Evolutionary conservation across 805 yeast genomes (phyloP), one percentile per base, ranked within the genome.

Genomic region (Pichia cephalocereana): DNA sequence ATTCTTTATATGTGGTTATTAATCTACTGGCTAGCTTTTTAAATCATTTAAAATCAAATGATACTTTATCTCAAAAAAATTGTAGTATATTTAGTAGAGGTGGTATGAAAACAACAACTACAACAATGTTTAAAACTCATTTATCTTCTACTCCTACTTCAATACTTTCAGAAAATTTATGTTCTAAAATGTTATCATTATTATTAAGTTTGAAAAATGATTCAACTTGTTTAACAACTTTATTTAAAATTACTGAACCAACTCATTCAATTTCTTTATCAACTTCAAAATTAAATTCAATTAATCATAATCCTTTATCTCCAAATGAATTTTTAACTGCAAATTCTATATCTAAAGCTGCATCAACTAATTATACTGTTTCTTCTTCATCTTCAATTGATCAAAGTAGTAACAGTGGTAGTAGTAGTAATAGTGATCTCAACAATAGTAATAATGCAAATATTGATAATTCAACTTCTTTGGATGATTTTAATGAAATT

Each of bases 11-110:
- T 39, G 41, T 53, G 5, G 31, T 48, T 3, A 17, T 49, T 15
- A 34, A 32, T 7, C 19, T 44, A 46, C 68, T 49, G 63, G 64
- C 50, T 51, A 58, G 39, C 51, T 37, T 44, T n/a, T 23, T 49
- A 3, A 19, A 40, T 39, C 41, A 19, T 32, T 11, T 48, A 5
- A 47, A 43, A 30, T 40, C 36, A 18, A 39, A 30, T 6, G 47
- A 48, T 27, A 40, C 23, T 23, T 41, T 37, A 32, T 7, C 23
- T n/a, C 27, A 19, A 8, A 15, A 41, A 26, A 15, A 42, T 15
- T 28, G 30, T 15, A 23, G 27, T 23, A 18, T 41, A 10, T 48
- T 45, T 27, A 23, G 19, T 10, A 17, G n/a, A 12, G 17, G 8
- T 19, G 51, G 48, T 19, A 10, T 45, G 17, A 48, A 40, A 38